These are phyloP conservation scores for Calophaca sinica DNA, from an alignment of 306 rosid species.

Conservation along the genomic window DNA sequence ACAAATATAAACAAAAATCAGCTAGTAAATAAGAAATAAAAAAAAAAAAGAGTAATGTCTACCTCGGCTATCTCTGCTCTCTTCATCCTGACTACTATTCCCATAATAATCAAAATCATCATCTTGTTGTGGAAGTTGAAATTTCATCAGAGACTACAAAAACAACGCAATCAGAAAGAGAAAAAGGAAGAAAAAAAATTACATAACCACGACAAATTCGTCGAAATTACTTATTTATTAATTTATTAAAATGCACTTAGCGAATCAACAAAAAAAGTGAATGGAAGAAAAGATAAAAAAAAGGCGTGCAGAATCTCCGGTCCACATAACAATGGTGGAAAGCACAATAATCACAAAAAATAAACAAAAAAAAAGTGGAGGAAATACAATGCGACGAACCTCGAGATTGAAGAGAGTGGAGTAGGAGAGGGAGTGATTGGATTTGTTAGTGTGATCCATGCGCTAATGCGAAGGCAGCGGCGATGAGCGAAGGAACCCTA, in stretches of 20 bases:
- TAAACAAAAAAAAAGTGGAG: neutral
- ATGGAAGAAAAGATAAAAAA: slow-evolving; percentile 16
- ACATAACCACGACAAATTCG: slow-evolving; percentile 8
- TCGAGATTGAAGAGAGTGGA: slow-evolving; percentile 85
- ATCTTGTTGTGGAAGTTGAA: slow-evolving; percentile 87
- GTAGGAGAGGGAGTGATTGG: slow-evolving; percentile 68
- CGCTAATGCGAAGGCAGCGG: slow-evolving; percentile 43
- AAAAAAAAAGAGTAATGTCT: slow-evolving; percentile 39
- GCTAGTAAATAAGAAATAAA: neutral
- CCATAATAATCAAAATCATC: slow-evolving; percentile 94
- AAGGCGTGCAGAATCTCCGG: slow-evolving; percentile 22
- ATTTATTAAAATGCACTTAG: neutral
- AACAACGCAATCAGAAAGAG: neutral
- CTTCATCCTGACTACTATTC: slow-evolving; percentile 92
- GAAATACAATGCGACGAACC: slow-evolving; percentile 52
- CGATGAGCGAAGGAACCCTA: slow-evolving; percentile 45
- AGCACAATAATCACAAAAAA: neutral
- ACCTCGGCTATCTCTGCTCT: slow-evolving; percentile 97
- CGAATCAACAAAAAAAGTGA: neutral
- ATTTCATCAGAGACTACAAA: slow-evolving; percentile 80
- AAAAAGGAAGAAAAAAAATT: neutral
- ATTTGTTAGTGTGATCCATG: slow-evolving; percentile 73
- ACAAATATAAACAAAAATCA: neutral
- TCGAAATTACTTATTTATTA: neutral
- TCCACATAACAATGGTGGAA: neutral